A percentile compares a stretch with the other conserved stretches of the same genome.
These are phyloP conservation scores for Chrysosporium queenslandicum DNA, from an alignment of 2,329 filamentous ascomycete genomes.

Conservation along the genomic window DNA sequence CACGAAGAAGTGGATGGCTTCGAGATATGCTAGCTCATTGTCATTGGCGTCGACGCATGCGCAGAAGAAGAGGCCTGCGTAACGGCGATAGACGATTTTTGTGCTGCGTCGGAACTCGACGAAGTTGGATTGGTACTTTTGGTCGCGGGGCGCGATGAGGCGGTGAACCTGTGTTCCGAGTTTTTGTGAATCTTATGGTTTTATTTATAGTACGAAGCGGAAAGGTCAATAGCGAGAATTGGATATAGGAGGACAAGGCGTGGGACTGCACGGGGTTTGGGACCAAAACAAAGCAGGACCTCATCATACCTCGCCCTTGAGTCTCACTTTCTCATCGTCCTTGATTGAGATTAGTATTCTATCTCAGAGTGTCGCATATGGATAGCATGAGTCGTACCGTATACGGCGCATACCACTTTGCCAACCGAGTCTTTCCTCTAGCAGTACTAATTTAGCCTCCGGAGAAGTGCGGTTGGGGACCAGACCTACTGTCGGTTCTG, in stretches of 20 bases:
- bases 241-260: not conserved
- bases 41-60: conserved; percentile 98
- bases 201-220: not conserved
- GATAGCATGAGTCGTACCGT: conserved; percentile 45
- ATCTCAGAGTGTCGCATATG: not conserved
- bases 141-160: conserved; percentile 91
- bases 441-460: not conserved
- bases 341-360: conserved; percentile 21
- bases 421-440: conserved; percentile 94
- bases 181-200: not conserved
- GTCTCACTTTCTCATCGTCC: conserved; percentile 97
- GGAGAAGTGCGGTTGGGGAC: too few species aligned
- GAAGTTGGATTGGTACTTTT: conserved; percentile 99
- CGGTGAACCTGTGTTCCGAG: conserved; percentile 64
- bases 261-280: not conserved
- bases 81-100: conserved; percentile 94
- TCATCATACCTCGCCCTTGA: conserved; percentile 77
- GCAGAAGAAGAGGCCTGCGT: conserved; percentile 97
- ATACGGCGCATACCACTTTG: conserved; percentile 98
- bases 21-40: conserved; percentile 92
- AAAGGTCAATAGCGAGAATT: not conserved
- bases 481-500: conserved; percentile 80
- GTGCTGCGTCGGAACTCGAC: conserved; percentile 66
- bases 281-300: conserved; percentile 5
- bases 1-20: conserved; percentile 98